Evolutionary conservation across 345 rosid genomes (phyloP).

Genomic region (Aquilaria malaccensis): DNA sequence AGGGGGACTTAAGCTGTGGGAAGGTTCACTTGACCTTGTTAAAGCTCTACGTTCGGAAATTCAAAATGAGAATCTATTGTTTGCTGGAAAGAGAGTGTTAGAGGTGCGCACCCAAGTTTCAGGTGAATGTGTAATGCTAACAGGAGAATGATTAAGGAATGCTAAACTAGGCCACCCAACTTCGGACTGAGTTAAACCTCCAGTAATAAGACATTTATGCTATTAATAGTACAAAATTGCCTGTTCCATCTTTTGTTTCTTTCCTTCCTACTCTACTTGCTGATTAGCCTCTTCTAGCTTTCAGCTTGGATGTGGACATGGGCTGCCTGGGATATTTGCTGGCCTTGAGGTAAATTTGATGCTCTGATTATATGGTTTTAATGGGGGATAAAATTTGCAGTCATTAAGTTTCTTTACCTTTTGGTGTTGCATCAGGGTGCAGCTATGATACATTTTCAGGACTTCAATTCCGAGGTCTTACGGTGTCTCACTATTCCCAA

Average conservation of each 20-base stretch:
- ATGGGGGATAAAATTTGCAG: conserved; percentile 7
- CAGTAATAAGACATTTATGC: too few relatives aligned
- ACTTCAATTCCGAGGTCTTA: conserved; percentile 88
- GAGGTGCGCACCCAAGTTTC: conserved; percentile 56
- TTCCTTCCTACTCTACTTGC: conserved; percentile 2
- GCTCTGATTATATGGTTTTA: conserved; percentile 5
- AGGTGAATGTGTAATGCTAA: conserved; percentile 14
- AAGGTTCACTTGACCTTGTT: conserved; percentile 90
- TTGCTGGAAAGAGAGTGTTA: conserved; percentile 58
- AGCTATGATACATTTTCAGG: conserved; percentile 67
- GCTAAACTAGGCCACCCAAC: not conserved
- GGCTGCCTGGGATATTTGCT: conserved; percentile 80
- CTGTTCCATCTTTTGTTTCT: not conserved
- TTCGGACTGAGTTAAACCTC: not conserved
- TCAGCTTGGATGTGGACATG: conserved; percentile 98
- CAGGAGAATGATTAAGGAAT: not conserved
- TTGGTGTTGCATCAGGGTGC: conserved; percentile 49
- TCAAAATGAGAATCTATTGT: conserved; percentile 39
- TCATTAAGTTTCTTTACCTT: conserved; percentile 4
- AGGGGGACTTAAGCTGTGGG: conserved; percentile 99
- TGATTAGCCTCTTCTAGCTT: conserved; percentile 18
- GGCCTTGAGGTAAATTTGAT: conserved; percentile 55
- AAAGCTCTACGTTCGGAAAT: conserved; percentile 60
- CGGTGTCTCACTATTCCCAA: conserved; percentile 78
- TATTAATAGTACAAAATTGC: not conserved